Evolutionary conservation across 306 rosid genomes (phyloP).

Genomic region (Arachis hypogaea): DNA sequence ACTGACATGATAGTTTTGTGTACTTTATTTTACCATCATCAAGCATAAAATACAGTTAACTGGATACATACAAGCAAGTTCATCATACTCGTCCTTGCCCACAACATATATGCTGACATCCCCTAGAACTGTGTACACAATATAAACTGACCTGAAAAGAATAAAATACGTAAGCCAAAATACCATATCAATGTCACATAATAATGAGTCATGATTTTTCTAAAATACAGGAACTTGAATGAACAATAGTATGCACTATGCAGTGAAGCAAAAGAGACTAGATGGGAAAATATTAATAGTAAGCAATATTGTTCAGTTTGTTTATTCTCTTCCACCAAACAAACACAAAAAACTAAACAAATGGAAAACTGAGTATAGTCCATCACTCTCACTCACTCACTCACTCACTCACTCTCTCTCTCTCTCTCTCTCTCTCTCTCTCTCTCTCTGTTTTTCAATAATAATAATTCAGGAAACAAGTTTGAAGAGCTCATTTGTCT

Average conservation of each 20-base stretch:
- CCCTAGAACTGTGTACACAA: constrained; percentile 91
- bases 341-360: neutral
- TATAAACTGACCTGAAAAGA: constrained; percentile 84
- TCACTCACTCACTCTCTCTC: neutral
- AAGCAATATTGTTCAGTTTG: constrained; percentile 4
- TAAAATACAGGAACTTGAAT: neutral
- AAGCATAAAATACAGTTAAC: constrained; percentile 16
- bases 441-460: too few relatives aligned
- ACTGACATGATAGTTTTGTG: constrained; percentile 14
- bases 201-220: constrained; percentile 4
- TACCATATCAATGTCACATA: constrained; percentile 9
- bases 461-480: constrained; percentile 1
- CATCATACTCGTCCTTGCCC: constrained; percentile 93
- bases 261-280: constrained; percentile 16
- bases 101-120: constrained; percentile 87
- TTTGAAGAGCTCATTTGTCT: neutral
- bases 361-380: neutral
- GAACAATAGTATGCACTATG: constrained; percentile 10
- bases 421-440: neutral
- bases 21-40: constrained; percentile 17
- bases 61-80: constrained; percentile 80
- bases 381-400: neutral
- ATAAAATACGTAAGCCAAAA: neutral
- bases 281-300: neutral
- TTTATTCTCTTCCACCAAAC: constrained; percentile 4